Percentiles rank a stretch among this genome's conserved stretches.
Conservation (phyloP, 2,329 filamentous ascomycete genomes). For the Talaromyces albobiverticillius region DNA sequence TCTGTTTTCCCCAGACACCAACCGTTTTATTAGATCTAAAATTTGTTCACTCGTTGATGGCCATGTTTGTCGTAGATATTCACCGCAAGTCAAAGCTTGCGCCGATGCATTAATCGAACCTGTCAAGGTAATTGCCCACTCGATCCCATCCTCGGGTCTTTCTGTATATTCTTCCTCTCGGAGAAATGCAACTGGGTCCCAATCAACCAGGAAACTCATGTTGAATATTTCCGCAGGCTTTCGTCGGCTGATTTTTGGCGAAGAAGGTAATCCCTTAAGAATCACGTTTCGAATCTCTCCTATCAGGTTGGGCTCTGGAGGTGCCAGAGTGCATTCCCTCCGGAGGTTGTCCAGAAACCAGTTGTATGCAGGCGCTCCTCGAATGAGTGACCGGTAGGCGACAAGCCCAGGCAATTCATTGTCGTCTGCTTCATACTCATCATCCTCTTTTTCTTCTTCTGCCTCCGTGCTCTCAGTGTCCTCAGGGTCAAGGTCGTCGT, state of each 20-base stretch:
- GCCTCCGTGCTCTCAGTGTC: neutral
- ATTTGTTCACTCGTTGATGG: slow-evolving; percentile 14
- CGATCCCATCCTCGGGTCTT: neutral
- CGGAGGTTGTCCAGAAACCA: slow-evolving; percentile 10
- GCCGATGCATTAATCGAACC: slow-evolving; percentile 18
- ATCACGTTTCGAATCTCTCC: slow-evolving; percentile 3
- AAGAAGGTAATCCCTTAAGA: neutral
- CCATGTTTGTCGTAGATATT: slow-evolving; percentile 24
- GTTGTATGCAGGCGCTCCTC: slow-evolving; percentile 1
- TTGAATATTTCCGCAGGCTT: slow-evolving; percentile 3
- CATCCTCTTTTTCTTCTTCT: neutral
- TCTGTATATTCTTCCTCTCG: slow-evolving; percentile 2
- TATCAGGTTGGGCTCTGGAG: slow-evolving; percentile 1
- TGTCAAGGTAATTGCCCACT: slow-evolving; percentile 12
- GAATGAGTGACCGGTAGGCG: slow-evolving; percentile 1
- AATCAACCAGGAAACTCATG: slow-evolving; percentile 5
- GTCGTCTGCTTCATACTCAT: neutral
- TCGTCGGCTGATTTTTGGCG: slow-evolving; percentile 5
- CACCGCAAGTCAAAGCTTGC: slow-evolving; percentile 22
- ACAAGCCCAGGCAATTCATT: slow-evolving; percentile 3
- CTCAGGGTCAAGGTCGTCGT: neutral
- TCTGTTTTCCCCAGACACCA: slow-evolving; percentile 1
- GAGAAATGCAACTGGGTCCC: slow-evolving; percentile 6
- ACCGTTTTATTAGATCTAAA: slow-evolving; percentile 4
- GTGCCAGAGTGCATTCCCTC: neutral